phyloP scores from a whole-genome alignment of 768 basidiomycete genomes.

The Rhodocollybia butyracea region DNA sequence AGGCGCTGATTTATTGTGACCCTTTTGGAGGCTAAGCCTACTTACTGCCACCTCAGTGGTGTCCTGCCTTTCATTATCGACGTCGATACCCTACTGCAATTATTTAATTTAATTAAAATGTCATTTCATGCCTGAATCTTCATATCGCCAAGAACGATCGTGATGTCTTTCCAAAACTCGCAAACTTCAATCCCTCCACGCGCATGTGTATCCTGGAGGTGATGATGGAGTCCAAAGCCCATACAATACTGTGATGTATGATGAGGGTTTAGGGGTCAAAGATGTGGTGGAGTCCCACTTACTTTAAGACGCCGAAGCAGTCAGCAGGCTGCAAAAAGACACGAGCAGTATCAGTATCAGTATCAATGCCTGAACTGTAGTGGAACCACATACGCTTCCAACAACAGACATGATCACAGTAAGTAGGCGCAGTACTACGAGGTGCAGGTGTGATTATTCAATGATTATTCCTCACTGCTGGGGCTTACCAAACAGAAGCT shows the following conservation, averaged over 20 bases:
- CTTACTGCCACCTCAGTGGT: too few relatives aligned
- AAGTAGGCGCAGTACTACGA: neutral
- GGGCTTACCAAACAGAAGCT: too few relatives aligned
- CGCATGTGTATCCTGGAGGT: slow-evolving; percentile 11
- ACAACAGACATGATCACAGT: neutral
- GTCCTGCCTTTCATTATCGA: too few relatives aligned
- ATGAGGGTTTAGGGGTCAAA: neutral
- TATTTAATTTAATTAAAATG: too few relatives aligned
- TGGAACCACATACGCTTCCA: neutral
- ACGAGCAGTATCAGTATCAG: too few relatives aligned
- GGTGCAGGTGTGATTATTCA: too few relatives aligned
- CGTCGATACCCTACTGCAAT: too few relatives aligned
- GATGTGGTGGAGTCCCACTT: neutral
- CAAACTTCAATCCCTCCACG: slow-evolving; percentile 6
- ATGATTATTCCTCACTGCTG: too few relatives aligned
- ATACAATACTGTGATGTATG: slow-evolving; percentile 3
- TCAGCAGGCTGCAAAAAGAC: neutral
- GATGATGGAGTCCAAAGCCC: slow-evolving; percentile 7
- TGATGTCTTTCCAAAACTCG: neutral
- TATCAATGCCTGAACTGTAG: too few relatives aligned
- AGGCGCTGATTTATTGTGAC: too few relatives aligned
- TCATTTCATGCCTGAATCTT: neutral
- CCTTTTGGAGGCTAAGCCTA: too few relatives aligned
- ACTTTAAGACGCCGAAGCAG: neutral
- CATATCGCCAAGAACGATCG: neutral